Conservation (phyloP, 495 filamentous ascomycete genomes). For the Aspergillus affinis region DNA sequence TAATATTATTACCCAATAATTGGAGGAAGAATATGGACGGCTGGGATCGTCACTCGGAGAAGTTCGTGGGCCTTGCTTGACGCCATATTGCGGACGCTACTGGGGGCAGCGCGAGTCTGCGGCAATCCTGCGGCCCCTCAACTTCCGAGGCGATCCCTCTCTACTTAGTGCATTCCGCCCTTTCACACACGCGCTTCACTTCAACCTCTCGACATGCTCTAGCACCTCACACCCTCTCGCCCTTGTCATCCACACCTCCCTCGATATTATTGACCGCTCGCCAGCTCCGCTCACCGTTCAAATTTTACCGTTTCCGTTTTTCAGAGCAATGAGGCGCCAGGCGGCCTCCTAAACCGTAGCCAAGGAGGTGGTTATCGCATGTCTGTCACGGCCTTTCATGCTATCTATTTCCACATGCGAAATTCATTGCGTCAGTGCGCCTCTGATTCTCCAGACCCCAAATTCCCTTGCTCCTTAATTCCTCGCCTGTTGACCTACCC, state of each 20-base stretch:
- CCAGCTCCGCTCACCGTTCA: neutral
- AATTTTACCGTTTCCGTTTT: neutral
- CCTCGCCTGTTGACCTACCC: constrained; percentile 2
- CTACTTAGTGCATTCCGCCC: neutral
- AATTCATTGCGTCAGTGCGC: constrained; percentile 18
- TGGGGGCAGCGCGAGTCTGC: neutral
- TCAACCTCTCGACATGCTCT: neutral
- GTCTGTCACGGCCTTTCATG: neutral
- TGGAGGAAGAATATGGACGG: neutral
- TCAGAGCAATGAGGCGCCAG: constrained; percentile 5
- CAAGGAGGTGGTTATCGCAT: constrained; percentile 6
- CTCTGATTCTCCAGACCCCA: constrained; percentile 11
- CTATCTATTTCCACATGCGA: constrained; percentile 12
- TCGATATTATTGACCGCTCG: neutral
- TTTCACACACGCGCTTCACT: constrained; percentile 1
- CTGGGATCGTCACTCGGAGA: constrained; percentile 7
- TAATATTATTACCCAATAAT: too few relatives aligned
- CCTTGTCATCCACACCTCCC: neutral
- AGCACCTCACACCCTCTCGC: neutral
- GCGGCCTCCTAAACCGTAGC: constrained; percentile 2
- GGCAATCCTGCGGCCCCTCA: constrained; percentile 15
- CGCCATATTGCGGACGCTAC: neutral
- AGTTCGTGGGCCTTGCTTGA: neutral
- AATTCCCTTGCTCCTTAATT: constrained; percentile 3
- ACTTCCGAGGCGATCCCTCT: constrained; percentile 11